Percentiles rank a stretch among this genome's conserved stretches.
Conservation (phyloP, 306 rosid genomes). For the Vachellia collinsii region DNA sequence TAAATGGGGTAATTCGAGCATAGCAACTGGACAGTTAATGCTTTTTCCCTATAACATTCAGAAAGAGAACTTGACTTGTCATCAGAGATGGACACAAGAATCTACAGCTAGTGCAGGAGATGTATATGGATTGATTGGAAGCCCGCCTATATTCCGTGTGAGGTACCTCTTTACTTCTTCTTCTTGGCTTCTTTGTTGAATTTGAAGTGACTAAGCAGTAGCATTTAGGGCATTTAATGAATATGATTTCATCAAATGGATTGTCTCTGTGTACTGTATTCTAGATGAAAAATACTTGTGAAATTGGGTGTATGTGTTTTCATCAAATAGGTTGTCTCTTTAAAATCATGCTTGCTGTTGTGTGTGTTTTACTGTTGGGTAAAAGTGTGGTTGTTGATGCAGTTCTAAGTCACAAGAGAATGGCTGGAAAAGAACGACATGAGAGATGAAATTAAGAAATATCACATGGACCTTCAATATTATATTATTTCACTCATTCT, state of each 20-base stretch:
- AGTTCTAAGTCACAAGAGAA: background rate
- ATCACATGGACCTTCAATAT: background rate
- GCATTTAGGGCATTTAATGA: slow-evolving; percentile 15
- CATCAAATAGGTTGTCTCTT: background rate
- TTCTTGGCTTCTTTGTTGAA: slow-evolving; percentile 30
- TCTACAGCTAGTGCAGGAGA: slow-evolving; percentile 81
- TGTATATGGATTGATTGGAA: slow-evolving; percentile 74
- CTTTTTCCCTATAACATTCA: slow-evolving; percentile 79
- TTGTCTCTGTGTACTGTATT: background rate
- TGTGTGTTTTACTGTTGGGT: background rate
- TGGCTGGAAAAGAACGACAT: background rate
- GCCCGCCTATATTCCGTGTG: slow-evolving; percentile 80
- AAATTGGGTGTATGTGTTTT: background rate
- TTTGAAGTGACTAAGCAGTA: slow-evolving; percentile 8
- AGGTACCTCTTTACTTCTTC: slow-evolving; percentile 54
- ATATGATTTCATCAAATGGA: background rate
- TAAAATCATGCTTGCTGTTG: background rate
- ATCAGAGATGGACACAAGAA: slow-evolving; percentile 84
- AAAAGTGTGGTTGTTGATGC: no score
- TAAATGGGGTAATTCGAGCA: slow-evolving; percentile 92
- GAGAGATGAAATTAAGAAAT: background rate
- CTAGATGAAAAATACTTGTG: background rate
- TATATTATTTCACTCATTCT: slow-evolving; percentile 6
- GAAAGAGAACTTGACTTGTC: slow-evolving; percentile 61
- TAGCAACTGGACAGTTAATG: slow-evolving; percentile 84